Evolutionary conservation across 164 flowering plant genomes (phyloP).

Genomic region (Sextonia rubra): DNA sequence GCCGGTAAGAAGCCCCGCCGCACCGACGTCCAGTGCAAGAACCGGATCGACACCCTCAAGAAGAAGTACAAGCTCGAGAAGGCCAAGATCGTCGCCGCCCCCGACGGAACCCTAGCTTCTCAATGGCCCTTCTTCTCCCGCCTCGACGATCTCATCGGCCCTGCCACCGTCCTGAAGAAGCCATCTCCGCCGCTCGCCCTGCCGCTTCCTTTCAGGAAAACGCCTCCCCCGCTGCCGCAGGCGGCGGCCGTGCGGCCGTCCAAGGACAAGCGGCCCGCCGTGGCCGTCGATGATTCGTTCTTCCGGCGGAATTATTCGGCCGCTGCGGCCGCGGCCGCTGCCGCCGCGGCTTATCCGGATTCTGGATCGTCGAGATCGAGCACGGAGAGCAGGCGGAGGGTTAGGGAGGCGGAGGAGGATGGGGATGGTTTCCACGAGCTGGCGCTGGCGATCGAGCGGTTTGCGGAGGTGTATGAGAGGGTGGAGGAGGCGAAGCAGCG

Average conservation of each 20-base stretch:
- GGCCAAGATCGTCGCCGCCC: slow-evolving; percentile 35
- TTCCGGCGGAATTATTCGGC: slow-evolving; percentile 48
- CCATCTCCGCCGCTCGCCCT: slow-evolving; percentile 37
- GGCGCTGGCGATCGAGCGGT: slow-evolving; percentile 60
- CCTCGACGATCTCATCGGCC: slow-evolving; percentile 23
- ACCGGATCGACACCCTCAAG: slow-evolving; percentile 91
- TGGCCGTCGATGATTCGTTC: slow-evolving; percentile 28
- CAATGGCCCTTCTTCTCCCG: slow-evolving; percentile 28
- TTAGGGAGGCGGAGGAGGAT: slow-evolving; percentile 29
- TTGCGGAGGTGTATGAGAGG: slow-evolving; percentile 72
- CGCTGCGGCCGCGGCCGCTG: slow-evolving; percentile 42
- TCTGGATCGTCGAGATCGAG: slow-evolving; percentile 22
- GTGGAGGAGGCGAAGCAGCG: slow-evolving; percentile 70
- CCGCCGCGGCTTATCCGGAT: slow-evolving; percentile 40
- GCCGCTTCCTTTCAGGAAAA: slow-evolving; percentile 29
- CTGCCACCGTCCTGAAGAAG: slow-evolving; percentile 13
- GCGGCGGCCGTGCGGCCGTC: slow-evolving; percentile 23
- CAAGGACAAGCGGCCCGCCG: slow-evolving; percentile 23
- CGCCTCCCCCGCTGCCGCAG: slow-evolving; percentile 12
- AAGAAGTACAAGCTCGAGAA: slow-evolving; percentile 91
- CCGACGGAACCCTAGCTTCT: slow-evolving; percentile 31
- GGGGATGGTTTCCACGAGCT: slow-evolving; percentile 46
- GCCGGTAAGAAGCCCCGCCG: slow-evolving; percentile 54
- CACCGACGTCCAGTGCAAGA: slow-evolving; percentile 92
- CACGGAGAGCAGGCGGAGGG: slow-evolving; percentile 26